Evolutionary conservation across 371 early-diverging fungal species (phyloP).

Genomic region (Zychaea mexicana): DNA sequence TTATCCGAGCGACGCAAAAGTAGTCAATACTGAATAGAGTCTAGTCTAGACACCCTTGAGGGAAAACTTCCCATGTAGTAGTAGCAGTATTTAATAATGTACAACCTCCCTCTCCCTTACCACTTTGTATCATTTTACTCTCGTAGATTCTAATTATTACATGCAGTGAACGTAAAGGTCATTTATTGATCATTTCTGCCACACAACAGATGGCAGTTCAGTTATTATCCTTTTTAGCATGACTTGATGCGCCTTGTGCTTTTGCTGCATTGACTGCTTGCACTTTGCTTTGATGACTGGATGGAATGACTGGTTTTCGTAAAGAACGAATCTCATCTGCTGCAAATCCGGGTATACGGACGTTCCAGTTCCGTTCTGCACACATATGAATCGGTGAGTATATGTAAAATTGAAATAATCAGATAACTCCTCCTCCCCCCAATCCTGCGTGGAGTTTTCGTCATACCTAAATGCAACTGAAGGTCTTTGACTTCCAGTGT

Average conservation of each 20-base stretch:
- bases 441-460: too few relatives aligned
- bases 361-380: conserved; percentile 92
- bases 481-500: conserved; percentile 89
- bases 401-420: not conserved
- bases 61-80: too few relatives aligned
- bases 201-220: not conserved
- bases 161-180: too few relatives aligned
- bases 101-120: too few relatives aligned
- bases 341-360: conserved; percentile 91
- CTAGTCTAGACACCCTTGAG: too few relatives aligned
- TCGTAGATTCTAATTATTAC: too few relatives aligned
- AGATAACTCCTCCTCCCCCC: not conserved
- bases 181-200: too few relatives aligned
- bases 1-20: not conserved
- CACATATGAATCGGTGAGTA: not conserved
- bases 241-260: conserved; percentile 19
- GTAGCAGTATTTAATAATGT: too few relatives aligned
- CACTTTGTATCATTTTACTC: too few relatives aligned
- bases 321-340: conserved; percentile 81
- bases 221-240: conserved; percentile 9
- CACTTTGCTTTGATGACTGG: conserved; percentile 69
- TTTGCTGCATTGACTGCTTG: conserved; percentile 67
- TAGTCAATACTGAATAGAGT: not conserved
- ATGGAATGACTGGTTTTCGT: conserved; percentile 65
- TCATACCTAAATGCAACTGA: conserved; percentile 81